Conservation (phyloP, 352 stramenopile species). For the Phytophthora agathidicida region DNA sequence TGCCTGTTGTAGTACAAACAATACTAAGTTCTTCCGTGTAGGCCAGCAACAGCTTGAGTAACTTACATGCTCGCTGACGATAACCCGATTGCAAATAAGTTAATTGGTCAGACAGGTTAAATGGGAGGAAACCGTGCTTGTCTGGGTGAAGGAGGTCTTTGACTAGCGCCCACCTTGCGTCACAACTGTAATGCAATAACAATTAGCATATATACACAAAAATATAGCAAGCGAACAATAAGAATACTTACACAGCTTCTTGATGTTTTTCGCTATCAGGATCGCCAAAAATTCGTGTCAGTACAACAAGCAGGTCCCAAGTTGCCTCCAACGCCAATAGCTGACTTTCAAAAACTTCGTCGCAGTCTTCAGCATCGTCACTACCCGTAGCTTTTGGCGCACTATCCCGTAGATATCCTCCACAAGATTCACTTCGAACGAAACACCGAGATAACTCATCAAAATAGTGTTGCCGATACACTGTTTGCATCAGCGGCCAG, state of each 20-base stretch:
- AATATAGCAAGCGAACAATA: background rate
- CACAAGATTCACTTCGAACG: conserved; percentile 42
- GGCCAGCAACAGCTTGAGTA: background rate
- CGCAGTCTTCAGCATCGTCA: conserved; percentile 5
- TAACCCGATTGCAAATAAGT: conserved; percentile 12
- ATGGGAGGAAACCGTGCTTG: conserved; percentile 49
- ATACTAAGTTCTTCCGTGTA: conserved; percentile 3
- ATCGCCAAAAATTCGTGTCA: conserved; percentile 22
- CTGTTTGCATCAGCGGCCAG: conserved; percentile 62
- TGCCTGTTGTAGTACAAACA: conserved; percentile 21
- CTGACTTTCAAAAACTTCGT: conserved; percentile 36
- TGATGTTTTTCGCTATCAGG: conserved; percentile 1
- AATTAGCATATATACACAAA: background rate
- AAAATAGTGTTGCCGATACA: conserved; percentile 41
- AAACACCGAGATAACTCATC: conserved; percentile 48
- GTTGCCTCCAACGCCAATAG: conserved; percentile 37
- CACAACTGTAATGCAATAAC: conserved; percentile 24
- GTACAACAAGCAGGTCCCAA: conserved; percentile 37
- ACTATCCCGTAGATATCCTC: conserved; percentile 45
- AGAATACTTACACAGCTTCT: conserved; percentile 29
- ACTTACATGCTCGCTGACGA: conserved; percentile 23
- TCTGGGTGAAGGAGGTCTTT: conserved; percentile 48
- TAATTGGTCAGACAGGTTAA: conserved; percentile 8
- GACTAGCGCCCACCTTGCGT: conserved; percentile 53
- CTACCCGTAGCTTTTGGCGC: conserved; percentile 3